Base-by-base conservation (phyloP, 257 asterid genomes). In the Buddleja alternifolia region DNA sequence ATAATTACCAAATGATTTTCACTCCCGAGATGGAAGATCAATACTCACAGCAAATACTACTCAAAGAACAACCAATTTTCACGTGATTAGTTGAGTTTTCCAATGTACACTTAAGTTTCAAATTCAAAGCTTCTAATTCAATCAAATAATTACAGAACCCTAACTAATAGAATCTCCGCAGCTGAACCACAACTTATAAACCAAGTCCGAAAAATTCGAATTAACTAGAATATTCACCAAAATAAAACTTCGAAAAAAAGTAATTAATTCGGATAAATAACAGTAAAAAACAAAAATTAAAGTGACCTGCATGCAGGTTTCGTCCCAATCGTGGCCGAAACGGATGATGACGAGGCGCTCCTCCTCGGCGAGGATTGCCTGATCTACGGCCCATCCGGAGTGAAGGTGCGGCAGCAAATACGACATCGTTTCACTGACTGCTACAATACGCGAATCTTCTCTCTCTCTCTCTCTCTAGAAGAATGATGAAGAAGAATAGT, bases 341-440 rank as follows among this genome's bases (percentile, higher is more conserved):
- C 97, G 95, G 71, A 93, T 93, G 77, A 90, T 73, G 52, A 93
- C 97, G 65, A 93, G 97, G 45, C 98, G 96, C 21, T 92, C 98
- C 74, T 92, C 98, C 79, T 92, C 98, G 60, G 97, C 96, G 12
- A 92, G 93, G 42, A 92, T 90, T 7, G 97, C 89, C 80, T 90
- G 97, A 71, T 92, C 98, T 56, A 92, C 95, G 54, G 97, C 97
- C 98, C 98, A 92, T 11, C 98, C 98, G 1, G 96, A 90, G 81
- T 89, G 98, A 41, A 92, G 97, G 56, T 92, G 98, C 15, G 97
- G 97, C 63, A 92, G 69, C 79, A 87, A 32, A 59, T 92, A 92
- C 83, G 98, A 92, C 98, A 92, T 89, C 68, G 67, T 75, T 54
- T 51, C 10, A n/a, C n/a, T n/a, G n/a, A n/a, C n/a, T n/a, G n/a